phyloP scores from a whole-genome alignment of 768 basidiomycete genomes.

The Rhizopogon roseolus region DNA sequence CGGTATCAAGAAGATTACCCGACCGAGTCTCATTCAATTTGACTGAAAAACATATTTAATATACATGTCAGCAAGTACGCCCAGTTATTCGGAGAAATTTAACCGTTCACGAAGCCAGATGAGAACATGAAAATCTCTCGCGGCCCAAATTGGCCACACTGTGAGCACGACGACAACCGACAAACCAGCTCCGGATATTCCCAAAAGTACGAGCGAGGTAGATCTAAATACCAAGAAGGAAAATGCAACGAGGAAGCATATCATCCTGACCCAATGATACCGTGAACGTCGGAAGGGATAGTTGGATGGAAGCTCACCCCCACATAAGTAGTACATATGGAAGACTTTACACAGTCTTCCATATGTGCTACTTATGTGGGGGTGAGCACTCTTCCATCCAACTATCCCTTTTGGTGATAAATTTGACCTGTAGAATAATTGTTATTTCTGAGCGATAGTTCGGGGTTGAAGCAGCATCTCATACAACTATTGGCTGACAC shows the following conservation, averaged over 20 bases:
- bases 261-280: background rate
- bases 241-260: background rate
- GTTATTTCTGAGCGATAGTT: background rate
- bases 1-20: too few relatives aligned
- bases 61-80: background rate
- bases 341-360: background rate
- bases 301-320: background rate
- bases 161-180: background rate
- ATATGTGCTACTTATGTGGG: background rate
- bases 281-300: background rate
- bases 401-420: background rate
- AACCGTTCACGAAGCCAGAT: background rate
- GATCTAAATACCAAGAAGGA: background rate
- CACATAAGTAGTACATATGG: background rate
- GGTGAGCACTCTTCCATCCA: background rate
- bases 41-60: background rate
- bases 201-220: background rate
- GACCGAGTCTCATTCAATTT: background rate
- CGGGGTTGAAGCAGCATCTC: background rate
- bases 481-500: background rate
- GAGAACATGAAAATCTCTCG: background rate
- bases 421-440: background rate
- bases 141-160: background rate
- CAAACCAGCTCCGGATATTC: background rate
- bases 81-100: background rate